These are phyloP conservation scores for Didymellaceae sp. DNA, from an alignment of 2,329 filamentous ascomycete genomes.

Conservation along the genomic window DNA sequence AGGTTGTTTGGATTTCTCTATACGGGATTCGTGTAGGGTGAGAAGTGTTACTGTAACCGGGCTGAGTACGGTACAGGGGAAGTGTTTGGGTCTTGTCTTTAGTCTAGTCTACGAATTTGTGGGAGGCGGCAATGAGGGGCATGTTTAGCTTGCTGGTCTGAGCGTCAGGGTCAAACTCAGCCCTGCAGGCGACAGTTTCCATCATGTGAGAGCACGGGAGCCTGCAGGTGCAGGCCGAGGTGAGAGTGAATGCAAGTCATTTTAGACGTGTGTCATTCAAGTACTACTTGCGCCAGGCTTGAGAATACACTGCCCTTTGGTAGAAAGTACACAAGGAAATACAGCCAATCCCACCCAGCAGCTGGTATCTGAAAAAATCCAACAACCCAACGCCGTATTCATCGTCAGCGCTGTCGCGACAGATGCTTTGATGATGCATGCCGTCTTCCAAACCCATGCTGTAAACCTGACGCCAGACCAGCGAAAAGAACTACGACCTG, in stretches of 20 bases:
- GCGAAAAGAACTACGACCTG: not conserved
- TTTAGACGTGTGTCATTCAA: not conserved
- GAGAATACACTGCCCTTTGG: too few species aligned
- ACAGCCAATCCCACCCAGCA: slow-evolving; percentile 1
- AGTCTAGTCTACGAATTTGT: slow-evolving; percentile 33
- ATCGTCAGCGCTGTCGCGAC: slow-evolving; percentile 1
- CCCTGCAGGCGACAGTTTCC: not conserved
- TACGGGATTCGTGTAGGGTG: slow-evolving; percentile 10
- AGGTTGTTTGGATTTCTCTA: slow-evolving; percentile 2
- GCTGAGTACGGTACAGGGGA: slow-evolving; percentile 17
- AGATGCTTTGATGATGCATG: slow-evolving; percentile 4
- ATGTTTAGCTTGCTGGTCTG: slow-evolving; percentile 2
- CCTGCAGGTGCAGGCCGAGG: too few species aligned
- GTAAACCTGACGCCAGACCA: slow-evolving; percentile 6
- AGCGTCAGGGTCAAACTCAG: slow-evolving; percentile 4
- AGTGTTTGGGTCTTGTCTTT: slow-evolving; percentile 28
- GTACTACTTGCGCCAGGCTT: not conserved
- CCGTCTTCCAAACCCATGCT: slow-evolving; percentile 9
- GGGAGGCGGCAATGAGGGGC: slow-evolving; percentile 32
- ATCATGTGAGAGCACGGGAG: too few species aligned
- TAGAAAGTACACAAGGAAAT: too few species aligned
- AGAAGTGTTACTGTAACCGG: slow-evolving; percentile 5
- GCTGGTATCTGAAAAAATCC: slow-evolving; percentile 15
- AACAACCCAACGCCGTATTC: slow-evolving; percentile 10
- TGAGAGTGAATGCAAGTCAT: too few species aligned